Conservation (phyloP, 768 basidiomycete species). For the Naganishia friedmannii region DNA sequence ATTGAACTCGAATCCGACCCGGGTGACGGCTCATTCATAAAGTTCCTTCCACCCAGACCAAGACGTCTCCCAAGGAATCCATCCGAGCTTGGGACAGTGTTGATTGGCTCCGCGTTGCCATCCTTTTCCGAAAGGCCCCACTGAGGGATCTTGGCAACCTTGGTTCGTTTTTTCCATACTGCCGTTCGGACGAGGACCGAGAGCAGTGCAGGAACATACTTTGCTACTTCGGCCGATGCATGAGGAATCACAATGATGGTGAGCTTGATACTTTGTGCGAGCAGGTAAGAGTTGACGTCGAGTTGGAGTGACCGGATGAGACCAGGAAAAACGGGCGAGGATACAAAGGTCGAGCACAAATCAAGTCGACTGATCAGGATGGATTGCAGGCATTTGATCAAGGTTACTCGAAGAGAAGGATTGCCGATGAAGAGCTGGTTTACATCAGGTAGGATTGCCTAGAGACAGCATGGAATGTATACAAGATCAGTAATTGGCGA, state of each 20-base stretch:
- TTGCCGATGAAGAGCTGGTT: slow-evolving; percentile 7
- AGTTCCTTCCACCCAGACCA: neutral
- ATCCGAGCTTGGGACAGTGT: slow-evolving; percentile 11
- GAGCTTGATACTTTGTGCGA: slow-evolving; percentile 6
- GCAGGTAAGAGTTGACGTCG: neutral
- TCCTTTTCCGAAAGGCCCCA: slow-evolving; percentile 1
- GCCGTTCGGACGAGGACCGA: slow-evolving; percentile 3
- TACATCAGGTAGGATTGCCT: neutral
- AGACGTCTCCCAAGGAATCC: slow-evolving; percentile 5
- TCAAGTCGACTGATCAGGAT: slow-evolving; percentile 5
- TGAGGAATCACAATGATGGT: slow-evolving; percentile 8
- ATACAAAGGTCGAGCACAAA: neutral
- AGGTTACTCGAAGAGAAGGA: slow-evolving; percentile 4
- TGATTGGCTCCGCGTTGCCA: neutral
- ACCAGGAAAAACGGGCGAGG: neutral
- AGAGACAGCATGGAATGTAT: neutral
- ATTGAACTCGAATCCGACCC: neutral
- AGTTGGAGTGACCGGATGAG: neutral
- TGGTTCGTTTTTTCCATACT: slow-evolving; percentile 1
- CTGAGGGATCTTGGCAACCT: neutral
- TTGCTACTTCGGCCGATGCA: slow-evolving; percentile 4
- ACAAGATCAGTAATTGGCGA: neutral
- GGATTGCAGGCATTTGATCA: slow-evolving; percentile 6
- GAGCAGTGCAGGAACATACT: neutral
- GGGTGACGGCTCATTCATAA: neutral